Percentiles rank a stretch among this genome's conserved stretches.
Evolutionary conservation across 768 basidiomycete genomes (phyloP).

Genomic region (Aureoboletus auriporus): DNA sequence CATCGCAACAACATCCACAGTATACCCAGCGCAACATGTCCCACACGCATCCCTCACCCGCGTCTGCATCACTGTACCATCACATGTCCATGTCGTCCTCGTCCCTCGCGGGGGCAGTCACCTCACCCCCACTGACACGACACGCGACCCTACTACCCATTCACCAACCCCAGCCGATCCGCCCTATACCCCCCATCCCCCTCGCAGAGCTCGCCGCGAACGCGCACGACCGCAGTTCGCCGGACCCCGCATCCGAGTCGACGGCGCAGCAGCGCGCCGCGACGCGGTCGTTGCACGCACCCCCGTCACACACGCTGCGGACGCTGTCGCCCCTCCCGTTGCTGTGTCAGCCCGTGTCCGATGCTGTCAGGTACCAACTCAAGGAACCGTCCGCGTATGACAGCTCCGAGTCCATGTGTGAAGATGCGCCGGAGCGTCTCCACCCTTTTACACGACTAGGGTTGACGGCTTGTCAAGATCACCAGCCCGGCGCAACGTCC

Average conservation of each 20-base stretch:
- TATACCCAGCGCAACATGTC: constrained; percentile 24
- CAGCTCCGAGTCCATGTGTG: constrained; percentile 16
- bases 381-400: constrained; percentile 10
- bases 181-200: constrained; percentile 32
- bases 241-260: not conserved
- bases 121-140: constrained; percentile 14
- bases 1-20: constrained; percentile 7
- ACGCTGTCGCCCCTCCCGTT: constrained; percentile 28
- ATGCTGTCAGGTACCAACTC: constrained; percentile 28
- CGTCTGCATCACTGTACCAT: constrained; percentile 17
- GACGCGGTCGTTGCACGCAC: not conserved
- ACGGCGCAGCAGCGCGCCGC: no score
- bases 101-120: constrained; percentile 28
- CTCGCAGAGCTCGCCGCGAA: constrained; percentile 24
- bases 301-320: constrained; percentile 1
- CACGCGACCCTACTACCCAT: constrained; percentile 23
- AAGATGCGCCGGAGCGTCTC: constrained; percentile 7
- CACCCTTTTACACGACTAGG: constrained; percentile 17
- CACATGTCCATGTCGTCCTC: constrained; percentile 14
- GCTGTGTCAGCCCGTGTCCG: constrained; percentile 33
- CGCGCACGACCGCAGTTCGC: constrained; percentile 13
- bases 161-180: constrained; percentile 31
- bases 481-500: constrained; percentile 12
- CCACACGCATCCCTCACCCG: constrained; percentile 7
- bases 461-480: constrained; percentile 13